Percentiles rank a stretch among this genome's conserved stretches.
Conservation (phyloP, 345 rosid species). For the Citrus maxima region DNA sequence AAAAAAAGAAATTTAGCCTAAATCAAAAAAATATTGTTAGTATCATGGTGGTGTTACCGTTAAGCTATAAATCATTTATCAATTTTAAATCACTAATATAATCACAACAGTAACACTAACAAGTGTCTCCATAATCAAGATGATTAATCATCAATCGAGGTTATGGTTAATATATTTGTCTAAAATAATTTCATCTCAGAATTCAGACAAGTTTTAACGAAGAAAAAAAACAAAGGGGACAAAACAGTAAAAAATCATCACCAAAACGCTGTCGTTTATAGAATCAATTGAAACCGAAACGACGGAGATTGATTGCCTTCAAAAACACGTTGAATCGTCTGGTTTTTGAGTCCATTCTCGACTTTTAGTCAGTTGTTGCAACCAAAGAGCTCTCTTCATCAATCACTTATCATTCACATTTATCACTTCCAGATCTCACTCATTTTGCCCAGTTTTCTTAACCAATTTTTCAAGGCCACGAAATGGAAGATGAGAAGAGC, state of each 20-base stretch:
- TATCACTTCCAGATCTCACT: constrained; percentile 18
- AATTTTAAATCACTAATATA: neutral
- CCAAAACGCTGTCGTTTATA: neutral
- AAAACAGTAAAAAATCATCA: neutral
- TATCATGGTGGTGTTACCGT: too few relatives aligned
- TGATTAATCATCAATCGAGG: neutral
- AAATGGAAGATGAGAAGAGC: constrained; percentile 44
- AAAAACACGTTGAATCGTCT: constrained; percentile 10
- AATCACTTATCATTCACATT: neutral
- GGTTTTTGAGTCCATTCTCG: constrained; percentile 16
- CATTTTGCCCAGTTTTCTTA: neutral
- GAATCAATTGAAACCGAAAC: neutral
- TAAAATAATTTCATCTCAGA: too few relatives aligned
- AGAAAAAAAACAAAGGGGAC: neutral
- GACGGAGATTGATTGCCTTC: constrained; percentile 5
- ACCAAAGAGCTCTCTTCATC: neutral
- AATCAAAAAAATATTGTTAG: too few relatives aligned
- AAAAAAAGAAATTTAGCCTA: too few relatives aligned
- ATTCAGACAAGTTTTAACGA: too few relatives aligned
- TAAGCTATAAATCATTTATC: too few relatives aligned
- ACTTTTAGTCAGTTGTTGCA: constrained; percentile 17
- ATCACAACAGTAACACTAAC: neutral
- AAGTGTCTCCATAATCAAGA: neutral
- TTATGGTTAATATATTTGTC: neutral
- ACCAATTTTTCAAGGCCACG: neutral